Evolutionary conservation across 306 rosid species (phyloP).

Genomic region (Vigna reflexopilosa): DNA sequence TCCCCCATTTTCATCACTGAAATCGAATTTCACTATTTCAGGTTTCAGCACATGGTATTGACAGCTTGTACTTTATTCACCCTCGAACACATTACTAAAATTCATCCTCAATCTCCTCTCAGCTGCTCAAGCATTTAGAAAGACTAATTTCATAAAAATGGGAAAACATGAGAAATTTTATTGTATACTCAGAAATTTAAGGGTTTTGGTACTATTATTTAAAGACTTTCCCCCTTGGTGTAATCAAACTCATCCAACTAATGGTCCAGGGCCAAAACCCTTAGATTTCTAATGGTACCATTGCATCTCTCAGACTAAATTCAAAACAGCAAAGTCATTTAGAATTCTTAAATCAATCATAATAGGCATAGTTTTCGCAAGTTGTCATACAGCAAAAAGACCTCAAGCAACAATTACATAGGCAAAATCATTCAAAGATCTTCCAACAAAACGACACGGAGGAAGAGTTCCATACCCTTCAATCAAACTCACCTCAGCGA

Average conservation of each 20-base stretch:
- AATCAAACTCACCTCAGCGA: constrained; percentile 86
- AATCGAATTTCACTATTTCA: constrained; percentile 9
- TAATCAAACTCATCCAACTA: not conserved
- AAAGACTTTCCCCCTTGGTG: not conserved
- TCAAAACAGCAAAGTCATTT: not conserved
- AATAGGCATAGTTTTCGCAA: not conserved
- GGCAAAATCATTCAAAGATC: not conserved
- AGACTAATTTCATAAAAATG: constrained; percentile 9
- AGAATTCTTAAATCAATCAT: constrained; percentile 7
- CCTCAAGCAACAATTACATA: not conserved
- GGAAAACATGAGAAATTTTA: not conserved
- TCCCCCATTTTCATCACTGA: constrained; percentile 2
- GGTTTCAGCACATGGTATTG: constrained; percentile 19
- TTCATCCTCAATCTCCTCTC: not conserved
- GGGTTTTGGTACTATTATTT: not conserved
- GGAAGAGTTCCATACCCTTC: not conserved
- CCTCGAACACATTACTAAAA: constrained; percentile 12
- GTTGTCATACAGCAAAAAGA: not conserved
- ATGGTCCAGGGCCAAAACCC: not conserved
- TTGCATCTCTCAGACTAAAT: not conserved
- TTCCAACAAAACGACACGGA: constrained; percentile 11
- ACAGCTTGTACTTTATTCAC: not conserved
- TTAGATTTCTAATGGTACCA: not conserved
- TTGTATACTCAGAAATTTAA: not conserved
- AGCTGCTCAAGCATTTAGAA: constrained; percentile 17